Evolutionary conservation across 345 rosid genomes (phyloP).

Genomic region (Laguncularia racemosa): DNA sequence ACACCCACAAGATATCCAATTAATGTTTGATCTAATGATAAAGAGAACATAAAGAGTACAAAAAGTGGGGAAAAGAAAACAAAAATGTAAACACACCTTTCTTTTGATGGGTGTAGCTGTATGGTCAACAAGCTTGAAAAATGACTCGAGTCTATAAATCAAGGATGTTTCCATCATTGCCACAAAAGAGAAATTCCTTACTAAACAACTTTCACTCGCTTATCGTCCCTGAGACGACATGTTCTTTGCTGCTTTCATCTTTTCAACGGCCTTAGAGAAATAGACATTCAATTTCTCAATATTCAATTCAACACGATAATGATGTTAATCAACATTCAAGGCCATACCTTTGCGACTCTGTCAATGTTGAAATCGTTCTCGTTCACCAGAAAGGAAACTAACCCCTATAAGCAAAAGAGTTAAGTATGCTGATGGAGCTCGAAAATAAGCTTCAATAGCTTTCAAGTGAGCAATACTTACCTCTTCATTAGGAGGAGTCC

Average conservation of each 20-base stretch:
- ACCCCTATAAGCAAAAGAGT: slow-evolving; percentile 8
- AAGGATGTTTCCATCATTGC: too few species aligned
- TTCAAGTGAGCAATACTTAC: slow-evolving; percentile 21
- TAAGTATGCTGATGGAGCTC: not conserved
- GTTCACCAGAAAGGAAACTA: slow-evolving; percentile 53
- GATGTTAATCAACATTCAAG: not conserved
- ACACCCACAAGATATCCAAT: too few species aligned
- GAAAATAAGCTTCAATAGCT: slow-evolving; percentile 1
- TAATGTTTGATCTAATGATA: too few species aligned
- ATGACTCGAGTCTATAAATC: slow-evolving; percentile 58
- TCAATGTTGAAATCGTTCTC: slow-evolving; percentile 87
- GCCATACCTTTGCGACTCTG: slow-evolving; percentile 70
- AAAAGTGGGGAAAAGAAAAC: too few species aligned
- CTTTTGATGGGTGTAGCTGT: slow-evolving; percentile 49
- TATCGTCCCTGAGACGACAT: slow-evolving; percentile 92
- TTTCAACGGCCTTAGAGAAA: slow-evolving; percentile 61
- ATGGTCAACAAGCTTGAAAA: slow-evolving; percentile 61
- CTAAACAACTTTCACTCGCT: slow-evolving; percentile 1
- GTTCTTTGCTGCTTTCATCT: slow-evolving; percentile 85
- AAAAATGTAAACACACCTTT: slow-evolving; percentile 34
- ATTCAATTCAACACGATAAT: too few species aligned
- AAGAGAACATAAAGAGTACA: too few species aligned
- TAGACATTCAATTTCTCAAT: not conserved
- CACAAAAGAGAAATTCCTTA: too few species aligned
- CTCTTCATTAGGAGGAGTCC: slow-evolving; percentile 89